phyloP scores from a whole-genome alignment of 2,329 filamentous ascomycete genomes.

The Leptographium wingfieldii region DNA sequence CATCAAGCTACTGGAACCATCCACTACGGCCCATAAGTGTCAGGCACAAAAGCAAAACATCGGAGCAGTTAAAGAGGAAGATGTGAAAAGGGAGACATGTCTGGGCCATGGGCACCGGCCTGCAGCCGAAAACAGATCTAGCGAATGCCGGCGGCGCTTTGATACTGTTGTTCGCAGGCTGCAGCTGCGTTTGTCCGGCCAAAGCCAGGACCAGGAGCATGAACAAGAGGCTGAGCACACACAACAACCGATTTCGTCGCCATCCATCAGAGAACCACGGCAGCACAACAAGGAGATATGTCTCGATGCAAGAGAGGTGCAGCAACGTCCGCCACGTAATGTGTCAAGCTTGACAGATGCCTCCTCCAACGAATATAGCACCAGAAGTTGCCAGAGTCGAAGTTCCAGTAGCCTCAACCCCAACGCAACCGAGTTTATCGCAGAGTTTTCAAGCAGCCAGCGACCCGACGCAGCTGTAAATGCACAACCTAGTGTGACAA shows the following conservation, averaged over 20 bases:
- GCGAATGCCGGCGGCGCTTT: conserved; percentile 6
- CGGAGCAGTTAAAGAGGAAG: background rate
- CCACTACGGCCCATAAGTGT: background rate
- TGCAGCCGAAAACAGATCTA: background rate
- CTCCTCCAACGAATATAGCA: background rate
- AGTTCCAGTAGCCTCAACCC: background rate
- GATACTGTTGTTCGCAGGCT: conserved; percentile 8
- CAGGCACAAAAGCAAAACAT: background rate
- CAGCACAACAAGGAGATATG: background rate
- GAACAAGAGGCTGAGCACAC: background rate
- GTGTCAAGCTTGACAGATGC: background rate
- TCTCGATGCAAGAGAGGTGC: background rate
- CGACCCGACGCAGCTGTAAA: background rate
- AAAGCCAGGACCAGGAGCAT: background rate
- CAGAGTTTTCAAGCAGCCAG: background rate
- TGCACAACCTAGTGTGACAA: too few species aligned
- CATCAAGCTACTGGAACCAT: background rate
- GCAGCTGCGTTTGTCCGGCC: conserved; percentile 5
- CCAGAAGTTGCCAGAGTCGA: too few species aligned
- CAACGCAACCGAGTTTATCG: background rate
- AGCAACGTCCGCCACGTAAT: background rate
- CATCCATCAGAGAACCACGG: background rate
- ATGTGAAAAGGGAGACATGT: background rate
- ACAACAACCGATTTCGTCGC: background rate
- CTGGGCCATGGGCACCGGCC: too few species aligned